Evolutionary conservation across 2,329 filamentous ascomycete genomes (phyloP).

Genomic region (Thielaviopsis punctulata): DNA sequence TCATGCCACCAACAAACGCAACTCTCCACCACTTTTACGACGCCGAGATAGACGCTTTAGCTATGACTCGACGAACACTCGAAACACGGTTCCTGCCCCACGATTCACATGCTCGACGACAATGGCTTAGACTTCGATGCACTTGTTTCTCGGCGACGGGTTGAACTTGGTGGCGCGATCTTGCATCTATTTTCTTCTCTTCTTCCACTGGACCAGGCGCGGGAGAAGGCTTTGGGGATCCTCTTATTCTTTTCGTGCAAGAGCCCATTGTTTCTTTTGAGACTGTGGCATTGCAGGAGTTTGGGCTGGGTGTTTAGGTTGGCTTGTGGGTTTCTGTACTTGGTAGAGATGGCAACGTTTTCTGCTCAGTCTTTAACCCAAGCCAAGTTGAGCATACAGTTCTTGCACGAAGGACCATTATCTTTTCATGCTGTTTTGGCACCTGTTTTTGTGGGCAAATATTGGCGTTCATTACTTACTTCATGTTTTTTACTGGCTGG

Average conservation of each 20-base stretch:
- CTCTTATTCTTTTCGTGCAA: not conserved
- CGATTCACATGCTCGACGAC: not conserved
- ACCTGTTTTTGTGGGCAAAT: constrained; percentile 5
- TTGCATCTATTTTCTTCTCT: not conserved
- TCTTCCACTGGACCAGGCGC: not conserved
- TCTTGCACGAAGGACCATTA: constrained; percentile 5
- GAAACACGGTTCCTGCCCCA: not conserved
- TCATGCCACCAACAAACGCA: not conserved
- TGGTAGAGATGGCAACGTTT: not conserved
- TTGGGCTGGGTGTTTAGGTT: not conserved
- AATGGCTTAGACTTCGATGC: not conserved
- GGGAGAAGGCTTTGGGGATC: not conserved
- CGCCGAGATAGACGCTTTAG: not conserved
- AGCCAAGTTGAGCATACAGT: not conserved
- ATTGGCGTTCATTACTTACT: constrained; percentile 2
- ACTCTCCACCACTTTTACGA: not conserved
- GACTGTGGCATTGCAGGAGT: not conserved
- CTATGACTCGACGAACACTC: not conserved
- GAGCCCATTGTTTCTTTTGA: not conserved
- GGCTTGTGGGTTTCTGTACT: not conserved
- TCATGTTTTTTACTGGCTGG: constrained; percentile 5
- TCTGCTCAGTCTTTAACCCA: not conserved
- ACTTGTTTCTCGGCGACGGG: not conserved
- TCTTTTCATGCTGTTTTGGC: constrained; percentile 9
- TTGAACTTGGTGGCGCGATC: not conserved